Base-by-base conservation (phyloP, 2,329 filamentous ascomycete species). In the Penicillium rolfsii region DNA sequence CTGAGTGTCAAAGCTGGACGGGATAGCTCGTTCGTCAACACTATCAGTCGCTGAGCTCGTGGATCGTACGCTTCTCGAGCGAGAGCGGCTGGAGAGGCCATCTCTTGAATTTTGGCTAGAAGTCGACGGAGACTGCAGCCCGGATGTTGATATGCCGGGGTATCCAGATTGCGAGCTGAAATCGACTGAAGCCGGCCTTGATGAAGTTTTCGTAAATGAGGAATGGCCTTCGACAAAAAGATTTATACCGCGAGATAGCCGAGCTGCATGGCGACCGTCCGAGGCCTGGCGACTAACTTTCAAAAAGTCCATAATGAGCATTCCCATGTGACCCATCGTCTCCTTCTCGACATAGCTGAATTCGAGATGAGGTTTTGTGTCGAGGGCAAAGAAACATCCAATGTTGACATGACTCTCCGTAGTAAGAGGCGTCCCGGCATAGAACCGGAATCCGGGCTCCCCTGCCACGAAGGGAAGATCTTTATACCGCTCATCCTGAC, bases 391-490 rank as follows among this genome's bases (percentile, higher is more conserved):
- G 12, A 65, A 50, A 24, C 58, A 57, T 4, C 64, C 62, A 9
- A 89, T 69, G 0, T 80, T 81, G 24, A 62, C 55, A 30, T 48
- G 84, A 80, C 0, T 83, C 79, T 35, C 78, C 76, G 56, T 87
- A 80, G 64, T 88, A 85, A 1, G 85, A 76, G 5, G 88, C 80
- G 56, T 82, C 80, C 87, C 55, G 88, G 85, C 36, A 80, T 77
- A 63, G 81, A 80, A 40, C 82, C 81, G 50, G 79, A 80, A 3
- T 79, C 81, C 7, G 82, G 74, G 74, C 52, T 66, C 65, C 7
- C 59, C 61, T 4, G 59, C 56, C 6, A 79, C 76, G 41, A 75
- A 74, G 14, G 67, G 65, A 41, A 73, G 70, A 38, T 73, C 50
- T 43, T 70, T 73, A 60, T 76, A 79, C n/a, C 58, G 65, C 6